Percentiles rank a stretch among this genome's conserved stretches.
These are phyloP conservation scores for Isochrysis galbana DNA, from an alignment of 78 protist species.

Conservation along the genomic window DNA sequence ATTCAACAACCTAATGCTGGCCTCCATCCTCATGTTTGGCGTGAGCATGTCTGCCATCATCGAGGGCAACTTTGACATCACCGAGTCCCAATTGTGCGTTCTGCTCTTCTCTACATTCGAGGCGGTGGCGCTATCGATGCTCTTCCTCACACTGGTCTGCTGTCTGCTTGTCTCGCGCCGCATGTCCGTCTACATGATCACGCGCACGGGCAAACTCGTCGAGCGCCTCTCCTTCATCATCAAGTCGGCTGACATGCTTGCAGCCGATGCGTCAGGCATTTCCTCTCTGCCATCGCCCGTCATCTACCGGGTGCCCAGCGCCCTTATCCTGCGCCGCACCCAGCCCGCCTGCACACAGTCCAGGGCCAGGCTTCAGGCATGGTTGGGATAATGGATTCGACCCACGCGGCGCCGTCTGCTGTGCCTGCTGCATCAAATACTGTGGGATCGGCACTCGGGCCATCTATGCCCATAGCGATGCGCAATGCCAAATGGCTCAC, in stretches of 20 bases:
- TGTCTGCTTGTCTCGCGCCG: constrained; percentile 15
- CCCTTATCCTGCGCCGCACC: not conserved
- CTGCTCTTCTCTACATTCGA: not conserved
- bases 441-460: too few relatives aligned
- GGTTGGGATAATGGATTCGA: not conserved
- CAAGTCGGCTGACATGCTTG: not conserved
- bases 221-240: not conserved
- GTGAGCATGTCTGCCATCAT: not conserved
- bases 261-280: not conserved
- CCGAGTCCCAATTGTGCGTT: not conserved
- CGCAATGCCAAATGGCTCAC: too few relatives aligned
- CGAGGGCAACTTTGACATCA: not conserved
- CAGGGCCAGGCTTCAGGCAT: not conserved
- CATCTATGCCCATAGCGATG: too few relatives aligned
- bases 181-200: not conserved
- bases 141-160: constrained; percentile 9
- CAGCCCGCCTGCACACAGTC: not conserved
- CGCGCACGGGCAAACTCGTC: not conserved
- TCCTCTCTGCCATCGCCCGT: not conserved
- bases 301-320: not conserved
- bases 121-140: not conserved
- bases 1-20: constrained; percentile 20
- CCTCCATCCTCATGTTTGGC: not conserved
- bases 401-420: too few relatives aligned
- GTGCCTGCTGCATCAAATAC: too few relatives aligned